These are phyloP conservation scores for Ramaria sp. DNA, from an alignment of 768 basidiomycete species.

Conservation along the genomic window DNA sequence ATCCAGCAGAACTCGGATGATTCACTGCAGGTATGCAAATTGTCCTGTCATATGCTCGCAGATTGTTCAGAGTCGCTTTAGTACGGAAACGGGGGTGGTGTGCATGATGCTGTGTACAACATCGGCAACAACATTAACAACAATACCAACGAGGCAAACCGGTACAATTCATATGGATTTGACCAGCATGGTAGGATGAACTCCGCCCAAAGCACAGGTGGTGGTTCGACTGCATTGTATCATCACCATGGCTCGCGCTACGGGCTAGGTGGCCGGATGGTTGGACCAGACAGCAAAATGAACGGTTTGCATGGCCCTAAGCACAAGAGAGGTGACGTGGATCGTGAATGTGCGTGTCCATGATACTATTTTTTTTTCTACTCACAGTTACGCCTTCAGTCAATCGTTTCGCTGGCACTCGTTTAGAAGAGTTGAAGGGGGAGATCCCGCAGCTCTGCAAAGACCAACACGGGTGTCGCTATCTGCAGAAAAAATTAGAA, in stretches of 20 bases:
- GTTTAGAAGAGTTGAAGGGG: constrained; percentile 89
- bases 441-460: constrained; percentile 94
- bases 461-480: constrained; percentile 98
- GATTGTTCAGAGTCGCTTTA: neutral
- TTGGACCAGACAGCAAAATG: constrained; percentile 64
- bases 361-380: neutral
- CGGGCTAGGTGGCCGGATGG: constrained; percentile 45
- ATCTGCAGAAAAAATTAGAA: constrained; percentile 97
- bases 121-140: constrained; percentile 39
- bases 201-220: constrained; percentile 19
- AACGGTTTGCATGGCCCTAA: constrained; percentile 87
- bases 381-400: constrained; percentile 32
- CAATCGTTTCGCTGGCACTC: constrained; percentile 94
- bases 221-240: constrained; percentile 67
- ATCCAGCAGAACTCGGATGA: constrained; percentile 45
- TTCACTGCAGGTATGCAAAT: constrained; percentile 32
- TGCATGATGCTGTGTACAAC: constrained; percentile 36
- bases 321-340: constrained; percentile 89
- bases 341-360: constrained; percentile 61
- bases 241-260: constrained; percentile 72
- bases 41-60: constrained; percentile 12
- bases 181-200: constrained; percentile 34
- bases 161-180: constrained; percentile 48
- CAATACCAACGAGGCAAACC: constrained; percentile 18
- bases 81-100: constrained; percentile 32